phyloP scores from a whole-genome alignment of 257 asterid genomes.

The Mitragyna speciosa region DNA sequence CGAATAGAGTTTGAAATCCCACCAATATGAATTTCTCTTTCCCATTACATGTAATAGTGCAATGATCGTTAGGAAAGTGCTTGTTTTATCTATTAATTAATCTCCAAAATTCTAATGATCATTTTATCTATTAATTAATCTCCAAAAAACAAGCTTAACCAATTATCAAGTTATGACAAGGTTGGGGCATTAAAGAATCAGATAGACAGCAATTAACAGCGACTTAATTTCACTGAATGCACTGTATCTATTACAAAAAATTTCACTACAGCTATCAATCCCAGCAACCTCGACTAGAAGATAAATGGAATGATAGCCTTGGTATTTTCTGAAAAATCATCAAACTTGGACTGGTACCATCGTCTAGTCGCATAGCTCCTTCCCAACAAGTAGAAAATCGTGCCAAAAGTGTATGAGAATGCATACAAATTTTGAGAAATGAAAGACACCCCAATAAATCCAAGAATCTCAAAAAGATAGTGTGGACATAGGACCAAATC shows the following conservation, averaged over 20 bases:
- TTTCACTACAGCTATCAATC: neutral
- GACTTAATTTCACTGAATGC: neutral
- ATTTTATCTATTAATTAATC: no score
- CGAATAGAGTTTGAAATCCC: no score
- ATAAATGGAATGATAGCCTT: constrained; percentile 64
- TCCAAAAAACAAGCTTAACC: no score
- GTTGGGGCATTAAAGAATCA: neutral
- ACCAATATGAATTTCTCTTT: no score
- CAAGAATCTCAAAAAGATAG: constrained; percentile 54
- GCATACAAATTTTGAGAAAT: constrained; percentile 52
- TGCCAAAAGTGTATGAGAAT: constrained; percentile 33
- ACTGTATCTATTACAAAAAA: neutral
- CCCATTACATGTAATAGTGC: no score
- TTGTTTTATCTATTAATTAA: no score
- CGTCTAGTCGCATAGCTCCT: constrained; percentile 64
- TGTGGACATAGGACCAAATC: constrained; percentile 56
- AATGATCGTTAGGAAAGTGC: no score
- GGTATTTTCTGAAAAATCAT: constrained; percentile 51
- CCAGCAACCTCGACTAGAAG: constrained; percentile 25
- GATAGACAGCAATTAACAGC: neutral
- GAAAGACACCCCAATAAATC: constrained; percentile 59
- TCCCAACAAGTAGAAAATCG: constrained; percentile 43
- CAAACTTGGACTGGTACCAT: constrained; percentile 68
- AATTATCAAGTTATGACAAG: no score
- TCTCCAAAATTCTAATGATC: no score